Evolutionary conservation across 2,329 filamentous ascomycete species (phyloP).

Genomic region (Didymosphaeria variabile): DNA sequence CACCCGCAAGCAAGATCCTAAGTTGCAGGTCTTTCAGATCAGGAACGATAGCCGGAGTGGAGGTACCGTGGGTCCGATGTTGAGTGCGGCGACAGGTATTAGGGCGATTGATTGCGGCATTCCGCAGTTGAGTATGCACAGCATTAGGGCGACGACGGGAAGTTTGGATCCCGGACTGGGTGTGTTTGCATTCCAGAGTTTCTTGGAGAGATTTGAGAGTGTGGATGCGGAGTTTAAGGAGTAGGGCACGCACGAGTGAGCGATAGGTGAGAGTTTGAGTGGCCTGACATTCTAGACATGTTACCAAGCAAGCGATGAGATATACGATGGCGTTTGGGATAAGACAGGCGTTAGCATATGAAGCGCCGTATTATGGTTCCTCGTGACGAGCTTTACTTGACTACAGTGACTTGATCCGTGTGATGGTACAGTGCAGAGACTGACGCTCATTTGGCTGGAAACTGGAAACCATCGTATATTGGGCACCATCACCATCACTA

Average conservation of each 20-base stretch:
- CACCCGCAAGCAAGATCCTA: slow-evolving; percentile 56
- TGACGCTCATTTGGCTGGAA: no score
- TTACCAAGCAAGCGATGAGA: not conserved
- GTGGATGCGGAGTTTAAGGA: slow-evolving; percentile 80
- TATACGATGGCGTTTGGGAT: not conserved
- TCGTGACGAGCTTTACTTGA: no score
- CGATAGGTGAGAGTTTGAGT: not conserved
- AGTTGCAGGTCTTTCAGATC: slow-evolving; percentile 91
- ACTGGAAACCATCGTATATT: no score
- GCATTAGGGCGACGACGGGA: slow-evolving; percentile 87
- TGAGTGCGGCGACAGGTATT: slow-evolving; percentile 82
- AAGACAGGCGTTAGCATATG: no score
- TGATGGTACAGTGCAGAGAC: no score
- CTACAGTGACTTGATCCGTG: no score
- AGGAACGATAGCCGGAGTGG: slow-evolving; percentile 89
- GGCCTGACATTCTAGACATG: no score
- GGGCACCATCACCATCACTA: no score
- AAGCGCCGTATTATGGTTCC: no score
- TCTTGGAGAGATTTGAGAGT: slow-evolving; percentile 84
- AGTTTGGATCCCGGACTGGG: slow-evolving; percentile 86
- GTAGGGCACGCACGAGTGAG: slow-evolving; percentile 2
- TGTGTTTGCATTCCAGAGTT: slow-evolving; percentile 87
- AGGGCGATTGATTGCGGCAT: slow-evolving; percentile 87
- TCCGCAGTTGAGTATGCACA: slow-evolving; percentile 94
- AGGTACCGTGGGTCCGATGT: slow-evolving; percentile 93